phyloP scores from a whole-genome alignment of 805 yeast genomes.

The Starmerella asiatica region DNA sequence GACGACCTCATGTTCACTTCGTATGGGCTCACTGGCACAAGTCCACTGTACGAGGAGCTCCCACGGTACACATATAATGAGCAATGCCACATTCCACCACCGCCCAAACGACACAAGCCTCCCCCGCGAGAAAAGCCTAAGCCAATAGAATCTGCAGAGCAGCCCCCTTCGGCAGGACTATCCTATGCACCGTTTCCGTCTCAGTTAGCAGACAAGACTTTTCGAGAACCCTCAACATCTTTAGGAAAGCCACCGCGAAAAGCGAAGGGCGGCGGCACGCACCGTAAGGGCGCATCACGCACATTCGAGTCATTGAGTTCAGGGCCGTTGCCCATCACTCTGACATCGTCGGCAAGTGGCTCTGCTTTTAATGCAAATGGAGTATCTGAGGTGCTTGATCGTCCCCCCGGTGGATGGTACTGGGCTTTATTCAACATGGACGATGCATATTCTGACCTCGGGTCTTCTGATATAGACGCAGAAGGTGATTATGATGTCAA shows the following conservation, averaged over 20 bases:
- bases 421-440: constrained; percentile 14
- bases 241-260: background rate
- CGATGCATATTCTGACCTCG: background rate
- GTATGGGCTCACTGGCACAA: background rate
- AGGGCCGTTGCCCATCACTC: background rate
- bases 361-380: background rate
- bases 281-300: background rate
- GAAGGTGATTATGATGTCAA: background rate
- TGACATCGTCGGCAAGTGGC: background rate
- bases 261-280: background rate
- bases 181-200: background rate
- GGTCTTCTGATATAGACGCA: background rate
- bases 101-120: background rate
- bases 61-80: background rate
- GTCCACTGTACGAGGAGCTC: background rate
- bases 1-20: too few relatives aligned
- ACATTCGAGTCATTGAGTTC: constrained; percentile 1
- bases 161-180: background rate
- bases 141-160: background rate
- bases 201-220: background rate
- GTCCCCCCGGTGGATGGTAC: constrained; percentile 20
- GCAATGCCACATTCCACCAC: background rate
- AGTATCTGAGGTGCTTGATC: constrained; percentile 1
- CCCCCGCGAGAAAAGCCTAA: background rate
- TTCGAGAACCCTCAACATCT: background rate